Percentiles rank a stretch among this genome's conserved stretches.
Evolutionary conservation across 1,139 yeast species (phyloP).

Genomic region (Groenewaldozyma sp.): DNA sequence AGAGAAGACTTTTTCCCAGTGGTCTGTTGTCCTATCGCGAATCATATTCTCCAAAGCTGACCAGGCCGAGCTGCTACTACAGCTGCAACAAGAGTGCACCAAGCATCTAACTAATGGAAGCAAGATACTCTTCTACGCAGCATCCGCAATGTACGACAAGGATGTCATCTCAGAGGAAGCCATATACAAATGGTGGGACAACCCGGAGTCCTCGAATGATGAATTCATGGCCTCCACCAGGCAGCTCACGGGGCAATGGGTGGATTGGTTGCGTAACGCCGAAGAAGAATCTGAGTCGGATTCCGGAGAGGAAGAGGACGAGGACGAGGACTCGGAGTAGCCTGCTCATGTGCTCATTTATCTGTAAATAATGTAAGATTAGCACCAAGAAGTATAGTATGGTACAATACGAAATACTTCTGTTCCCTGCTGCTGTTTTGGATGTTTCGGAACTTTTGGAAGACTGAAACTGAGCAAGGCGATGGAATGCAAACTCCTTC

Average conservation of each 20-base stretch:
- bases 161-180: conserved; percentile 78
- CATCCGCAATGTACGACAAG: conserved; percentile 62
- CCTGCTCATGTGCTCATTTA: neutral
- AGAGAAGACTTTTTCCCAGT: conserved; percentile 59
- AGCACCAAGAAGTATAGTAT: too few relatives aligned
- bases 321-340: conserved; percentile 11
- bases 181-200: conserved; percentile 75
- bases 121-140: conserved; percentile 48
- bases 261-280: conserved; percentile 81
- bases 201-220: conserved; percentile 35
- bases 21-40: conserved; percentile 60
- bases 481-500: too few relatives aligned
- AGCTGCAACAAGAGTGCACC: conserved; percentile 44
- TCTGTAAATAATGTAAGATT: too few relatives aligned
- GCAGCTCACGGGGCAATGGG: conserved; percentile 56
- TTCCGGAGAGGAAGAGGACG: conserved; percentile 39
- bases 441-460: too few relatives aligned
- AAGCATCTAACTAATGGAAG: conserved; percentile 34
- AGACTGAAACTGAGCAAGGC: too few relatives aligned
- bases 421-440: too few relatives aligned
- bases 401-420: too few relatives aligned
- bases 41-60: conserved; percentile 74
- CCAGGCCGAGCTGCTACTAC: conserved; percentile 60
- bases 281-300: conserved; percentile 77
- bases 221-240: conserved; percentile 42